Evolutionary conservation across 495 filamentous ascomycete genomes (phyloP), one percentile per base, ranked within the genome.

Genomic region (Hypoxylon cercidicola): DNA sequence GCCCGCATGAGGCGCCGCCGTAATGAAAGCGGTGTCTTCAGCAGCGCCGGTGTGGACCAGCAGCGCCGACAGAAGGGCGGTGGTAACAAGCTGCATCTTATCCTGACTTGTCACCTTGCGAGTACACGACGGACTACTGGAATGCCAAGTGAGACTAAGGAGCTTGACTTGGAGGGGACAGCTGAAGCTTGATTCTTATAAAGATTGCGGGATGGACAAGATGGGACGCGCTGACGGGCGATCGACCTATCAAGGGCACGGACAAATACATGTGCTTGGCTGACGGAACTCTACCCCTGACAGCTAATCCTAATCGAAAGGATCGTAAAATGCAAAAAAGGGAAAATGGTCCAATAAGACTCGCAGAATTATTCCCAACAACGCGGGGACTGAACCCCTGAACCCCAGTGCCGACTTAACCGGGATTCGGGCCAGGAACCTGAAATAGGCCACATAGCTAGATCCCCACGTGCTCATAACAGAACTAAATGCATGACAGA

Each of bases 111-210:
- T 44, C 7, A 20, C 40, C 40, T 44, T 18, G 1, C 7, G 40
- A n/a, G 25, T 3, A 28, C 25, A n/a, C 28, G 21, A 50, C 32
- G 48, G 10, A 48, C 23, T 19, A 55, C 37, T 40, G 43, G 49
- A 59, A 35, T 59, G 64, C 54, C 54, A 68, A 68, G 64, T 58
- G 35, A 50, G 18, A 28, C 18, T 58, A 19, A 8, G 25, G 49
- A 54, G 59, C 53, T 68, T 68, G 43, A 59, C 19, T 40, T 34
- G 35, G 39, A 16, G 4, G 48, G 25, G 7, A 54, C 59, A 45
- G 35, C 53, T 23, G n/a, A 46, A 41, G 48, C 59, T 62, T 53
- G 59, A 46, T 62, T 62, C 48, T 68, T 68, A 68, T 68, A 68
- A 46, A 32, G 46, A 46, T 61, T 6, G 52, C 32, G 19, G 30